These are phyloP conservation scores for Neonectria magnoliae DNA, from an alignment of 2,329 filamentous ascomycete genomes.

Conservation along the genomic window DNA sequence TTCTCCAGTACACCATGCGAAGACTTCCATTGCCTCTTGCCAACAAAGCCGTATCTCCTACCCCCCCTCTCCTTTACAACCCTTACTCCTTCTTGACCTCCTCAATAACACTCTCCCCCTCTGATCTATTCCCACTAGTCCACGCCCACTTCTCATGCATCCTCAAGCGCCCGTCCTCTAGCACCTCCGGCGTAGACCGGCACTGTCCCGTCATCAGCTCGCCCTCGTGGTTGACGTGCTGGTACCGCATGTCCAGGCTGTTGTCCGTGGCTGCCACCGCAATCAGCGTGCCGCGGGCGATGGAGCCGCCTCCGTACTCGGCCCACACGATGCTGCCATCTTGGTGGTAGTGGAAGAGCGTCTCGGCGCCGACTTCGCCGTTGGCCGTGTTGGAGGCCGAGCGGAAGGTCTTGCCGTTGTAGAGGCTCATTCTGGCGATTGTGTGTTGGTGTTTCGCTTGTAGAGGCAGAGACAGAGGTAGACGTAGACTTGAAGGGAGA, in stretches of 20 bases:
- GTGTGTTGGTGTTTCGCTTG: not conserved
- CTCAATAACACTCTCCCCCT: conserved; percentile 38
- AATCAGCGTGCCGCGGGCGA: conserved; percentile 37
- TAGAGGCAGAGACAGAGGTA: not conserved
- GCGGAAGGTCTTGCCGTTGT: conserved; percentile 30
- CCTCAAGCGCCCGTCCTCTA: conserved; percentile 37
- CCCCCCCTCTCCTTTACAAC: not conserved
- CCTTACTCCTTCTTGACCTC: conserved; percentile 30
- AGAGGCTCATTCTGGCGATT: conserved; percentile 19
- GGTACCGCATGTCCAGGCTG: conserved; percentile 41
- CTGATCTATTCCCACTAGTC: conserved; percentile 37
- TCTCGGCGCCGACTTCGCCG: conserved; percentile 38
- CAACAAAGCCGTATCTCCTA: not conserved
- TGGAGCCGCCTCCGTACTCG: conserved; percentile 39
- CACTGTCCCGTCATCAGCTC: conserved; percentile 42
- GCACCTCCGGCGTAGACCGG: conserved; percentile 30
- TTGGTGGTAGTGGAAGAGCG: conserved; percentile 41
- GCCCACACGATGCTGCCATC: conserved; percentile 41
- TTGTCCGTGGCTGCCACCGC: conserved; percentile 31
- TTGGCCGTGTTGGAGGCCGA: conserved; percentile 36
- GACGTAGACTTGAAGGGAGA: not conserved
- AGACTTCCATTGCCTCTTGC: not conserved
- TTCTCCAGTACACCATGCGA: not conserved
- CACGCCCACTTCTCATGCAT: conserved; percentile 43
- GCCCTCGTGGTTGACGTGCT: conserved; percentile 39